These are phyloP conservation scores for Malassezia brasiliensis DNA, from an alignment of 1,284 basidiomycete species.

Conservation along the genomic window DNA sequence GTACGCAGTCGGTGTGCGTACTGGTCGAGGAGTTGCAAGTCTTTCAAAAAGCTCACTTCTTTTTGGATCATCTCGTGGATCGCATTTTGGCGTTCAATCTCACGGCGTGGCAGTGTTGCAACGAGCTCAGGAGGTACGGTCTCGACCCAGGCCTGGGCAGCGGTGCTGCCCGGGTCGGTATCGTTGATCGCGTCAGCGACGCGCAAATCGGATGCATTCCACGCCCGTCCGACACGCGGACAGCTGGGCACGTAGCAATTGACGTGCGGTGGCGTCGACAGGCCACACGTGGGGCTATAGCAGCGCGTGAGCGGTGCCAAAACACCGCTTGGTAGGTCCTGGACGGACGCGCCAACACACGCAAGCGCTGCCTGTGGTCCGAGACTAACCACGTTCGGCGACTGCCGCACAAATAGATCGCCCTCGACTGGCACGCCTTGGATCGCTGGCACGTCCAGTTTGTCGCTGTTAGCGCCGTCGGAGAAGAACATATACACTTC, in stretches of 20 bases:
- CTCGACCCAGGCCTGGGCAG: slow-evolving; percentile 61
- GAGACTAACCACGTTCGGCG: neutral
- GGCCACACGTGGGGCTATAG: slow-evolving; percentile 88
- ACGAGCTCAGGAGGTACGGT: slow-evolving; percentile 63
- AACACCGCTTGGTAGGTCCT: slow-evolving; percentile 76
- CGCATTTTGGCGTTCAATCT: slow-evolving; percentile 76
- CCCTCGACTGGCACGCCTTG: neutral
- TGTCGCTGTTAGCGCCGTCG: slow-evolving; percentile 51
- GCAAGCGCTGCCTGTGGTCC: slow-evolving; percentile 12
- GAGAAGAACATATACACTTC: slow-evolving; percentile 94
- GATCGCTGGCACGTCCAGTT: slow-evolving; percentile 2
- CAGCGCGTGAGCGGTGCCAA: slow-evolving; percentile 94
- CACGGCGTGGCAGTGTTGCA: slow-evolving; percentile 60
- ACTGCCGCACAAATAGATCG: slow-evolving; percentile 7
- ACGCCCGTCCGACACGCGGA: slow-evolving; percentile 12
- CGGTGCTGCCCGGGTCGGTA: slow-evolving; percentile 7
- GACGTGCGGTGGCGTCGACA: slow-evolving; percentile 8
- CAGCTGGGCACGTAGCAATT: slow-evolving; percentile 33
- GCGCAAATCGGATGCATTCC: neutral
- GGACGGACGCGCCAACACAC: slow-evolving; percentile 53
- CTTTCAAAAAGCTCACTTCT: slow-evolving; percentile 80
- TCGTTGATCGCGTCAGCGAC: neutral
- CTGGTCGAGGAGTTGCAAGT: slow-evolving; percentile 69
- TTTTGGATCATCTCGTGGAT: slow-evolving; percentile 83
- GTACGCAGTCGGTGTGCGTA: slow-evolving; percentile 25